Conservation (phyloP, 1,284 basidiomycete genomes). For the Leccinum laetum region DNA sequence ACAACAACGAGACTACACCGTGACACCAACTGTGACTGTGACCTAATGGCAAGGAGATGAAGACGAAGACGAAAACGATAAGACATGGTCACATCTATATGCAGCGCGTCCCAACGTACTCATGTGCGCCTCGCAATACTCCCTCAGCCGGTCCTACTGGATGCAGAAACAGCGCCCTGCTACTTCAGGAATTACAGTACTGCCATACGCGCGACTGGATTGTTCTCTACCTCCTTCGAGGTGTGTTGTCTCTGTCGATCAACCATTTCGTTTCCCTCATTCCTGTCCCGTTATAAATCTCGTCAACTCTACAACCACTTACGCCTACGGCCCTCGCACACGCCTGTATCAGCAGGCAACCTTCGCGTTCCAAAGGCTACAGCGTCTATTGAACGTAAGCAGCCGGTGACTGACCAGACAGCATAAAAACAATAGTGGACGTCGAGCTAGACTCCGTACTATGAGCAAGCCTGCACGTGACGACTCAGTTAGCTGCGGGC, state of each 20-base stretch:
- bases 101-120: no score
- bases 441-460: slow-evolving; percentile 41
- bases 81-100: no score
- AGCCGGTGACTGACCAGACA: slow-evolving; percentile 33
- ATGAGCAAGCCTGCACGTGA: no score
- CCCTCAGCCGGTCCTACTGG: slow-evolving; percentile 72
- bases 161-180: slow-evolving; percentile 81
- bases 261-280: neutral
- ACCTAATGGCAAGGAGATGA: no score
- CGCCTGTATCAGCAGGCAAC: slow-evolving; percentile 59
- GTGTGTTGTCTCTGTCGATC: slow-evolving; percentile 36
- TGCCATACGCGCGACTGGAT: slow-evolving; percentile 76
- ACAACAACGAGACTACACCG: no score
- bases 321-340: slow-evolving; percentile 75
- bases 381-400: slow-evolving; percentile 62
- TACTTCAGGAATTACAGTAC: slow-evolving; percentile 83
- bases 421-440: slow-evolving; percentile 33
- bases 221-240: slow-evolving; percentile 84
- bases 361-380: slow-evolving; percentile 46
- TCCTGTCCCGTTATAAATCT: slow-evolving; percentile 56
- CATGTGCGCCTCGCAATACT: neutral
- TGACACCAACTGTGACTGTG: no score
- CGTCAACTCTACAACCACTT: slow-evolving; percentile 78
- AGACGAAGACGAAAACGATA: no score
- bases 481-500: no score